phyloP scores from a whole-genome alignment of 768 basidiomycete genomes.

The Podaxis sp. region DNA sequence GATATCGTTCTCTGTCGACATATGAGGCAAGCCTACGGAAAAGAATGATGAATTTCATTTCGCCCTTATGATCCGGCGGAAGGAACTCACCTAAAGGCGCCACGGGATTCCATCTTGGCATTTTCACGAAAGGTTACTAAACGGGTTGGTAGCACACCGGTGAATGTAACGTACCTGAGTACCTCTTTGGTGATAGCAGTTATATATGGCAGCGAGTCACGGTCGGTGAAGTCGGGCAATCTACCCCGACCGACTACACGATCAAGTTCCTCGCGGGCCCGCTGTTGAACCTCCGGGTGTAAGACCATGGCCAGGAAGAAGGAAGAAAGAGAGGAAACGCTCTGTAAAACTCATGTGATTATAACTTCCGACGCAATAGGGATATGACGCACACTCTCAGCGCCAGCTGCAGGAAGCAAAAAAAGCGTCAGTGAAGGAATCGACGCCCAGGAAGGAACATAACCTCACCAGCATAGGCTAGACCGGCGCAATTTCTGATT shows the following conservation, averaged over 20 bases:
- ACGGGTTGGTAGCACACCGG: background rate
- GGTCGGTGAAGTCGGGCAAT: conserved; percentile 29
- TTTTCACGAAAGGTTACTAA: background rate
- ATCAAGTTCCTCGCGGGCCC: conserved; percentile 33
- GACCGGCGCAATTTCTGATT: conserved; percentile 36
- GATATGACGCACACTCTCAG: conserved; percentile 36
- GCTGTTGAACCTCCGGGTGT: conserved; percentile 32
- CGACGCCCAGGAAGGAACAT: background rate
- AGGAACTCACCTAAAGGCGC: conserved; percentile 27
- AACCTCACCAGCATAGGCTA: conserved; percentile 36
- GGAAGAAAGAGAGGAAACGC: conserved; percentile 32
- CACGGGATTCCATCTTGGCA: conserved; percentile 30
- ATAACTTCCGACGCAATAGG: background rate
- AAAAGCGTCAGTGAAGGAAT: background rate
- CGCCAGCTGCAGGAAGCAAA: conserved; percentile 31
- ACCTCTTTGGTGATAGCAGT: conserved; percentile 41
- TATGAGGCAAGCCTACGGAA: conserved; percentile 34
- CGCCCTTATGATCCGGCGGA: background rate
- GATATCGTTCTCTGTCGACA: conserved; percentile 39
- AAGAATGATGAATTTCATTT: background rate
- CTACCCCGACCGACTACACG: conserved; percentile 28
- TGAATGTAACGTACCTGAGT: conserved; percentile 26
- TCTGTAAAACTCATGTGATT: conserved; percentile 21
- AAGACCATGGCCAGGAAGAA: conserved; percentile 38
- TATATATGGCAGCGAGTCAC: conserved; percentile 38